Evolutionary conservation across 805 yeast genomes (phyloP).

Genomic region (Candida caryicola): DNA sequence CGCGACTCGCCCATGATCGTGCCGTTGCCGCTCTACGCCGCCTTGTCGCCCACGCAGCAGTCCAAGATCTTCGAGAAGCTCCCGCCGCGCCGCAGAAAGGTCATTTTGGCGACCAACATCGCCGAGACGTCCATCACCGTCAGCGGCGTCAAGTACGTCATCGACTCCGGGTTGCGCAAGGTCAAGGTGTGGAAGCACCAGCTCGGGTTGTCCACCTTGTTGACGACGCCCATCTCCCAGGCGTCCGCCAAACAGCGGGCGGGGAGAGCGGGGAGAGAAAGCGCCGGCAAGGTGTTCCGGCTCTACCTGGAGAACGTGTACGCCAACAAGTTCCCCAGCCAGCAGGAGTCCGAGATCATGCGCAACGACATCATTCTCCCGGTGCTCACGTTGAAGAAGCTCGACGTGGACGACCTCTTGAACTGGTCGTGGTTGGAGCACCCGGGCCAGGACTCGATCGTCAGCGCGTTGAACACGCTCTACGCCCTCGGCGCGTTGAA

Average conservation of each 20-base stretch:
- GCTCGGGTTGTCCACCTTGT: conserved; percentile 84
- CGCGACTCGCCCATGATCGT: conserved; percentile 71
- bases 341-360: conserved; percentile 91
- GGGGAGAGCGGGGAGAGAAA: conserved; percentile 99
- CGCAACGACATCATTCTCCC: conserved; percentile 86
- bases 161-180: conserved; percentile 90
- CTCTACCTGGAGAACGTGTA: conserved; percentile 76
- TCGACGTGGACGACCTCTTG: conserved; percentile 79
- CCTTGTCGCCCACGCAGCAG: conserved; percentile 83
- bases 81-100: conserved; percentile 69
- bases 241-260: conserved; percentile 94
- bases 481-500: conserved; percentile 78
- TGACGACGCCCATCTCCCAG: conserved; percentile 89
- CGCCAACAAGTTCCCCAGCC: conserved; percentile 52
- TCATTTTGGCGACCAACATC: conserved; percentile 89
- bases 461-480: conserved; percentile 74
- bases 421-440: conserved; percentile 92
- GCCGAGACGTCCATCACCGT: conserved; percentile 98
- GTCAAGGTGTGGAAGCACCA: conserved; percentile 95
- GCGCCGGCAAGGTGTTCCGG: conserved; percentile 80
- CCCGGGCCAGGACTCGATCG: conserved; percentile 76
- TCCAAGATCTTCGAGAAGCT: conserved; percentile 70
- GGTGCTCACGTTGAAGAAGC: conserved; percentile 74
- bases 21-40: conserved; percentile 88
- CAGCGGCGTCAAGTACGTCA: conserved; percentile 87